phyloP scores from a whole-genome alignment of 2,329 filamentous ascomycete genomes.

The Sporothrix protearum region DNA sequence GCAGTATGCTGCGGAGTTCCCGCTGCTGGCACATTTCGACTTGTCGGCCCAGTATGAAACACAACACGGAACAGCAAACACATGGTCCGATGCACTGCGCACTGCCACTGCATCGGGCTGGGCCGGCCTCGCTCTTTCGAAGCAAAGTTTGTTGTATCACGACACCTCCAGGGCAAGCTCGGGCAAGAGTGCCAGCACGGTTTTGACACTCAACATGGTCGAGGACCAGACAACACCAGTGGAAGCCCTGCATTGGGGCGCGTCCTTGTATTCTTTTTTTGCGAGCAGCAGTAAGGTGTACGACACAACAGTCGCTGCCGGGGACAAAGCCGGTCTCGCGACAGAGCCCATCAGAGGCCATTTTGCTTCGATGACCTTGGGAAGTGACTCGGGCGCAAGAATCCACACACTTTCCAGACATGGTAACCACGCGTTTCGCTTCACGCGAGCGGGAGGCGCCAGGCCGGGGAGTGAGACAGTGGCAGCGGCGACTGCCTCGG shows the following conservation, averaged over 20 bases:
- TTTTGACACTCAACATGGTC: slow-evolving; percentile 14
- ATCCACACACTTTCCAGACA: not conserved
- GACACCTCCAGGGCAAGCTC: not conserved
- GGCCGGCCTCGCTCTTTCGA: not conserved
- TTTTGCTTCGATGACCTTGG: slow-evolving; percentile 17
- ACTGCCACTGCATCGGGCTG: not conserved
- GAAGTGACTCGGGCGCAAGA: not conserved
- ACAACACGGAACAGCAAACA: not conserved
- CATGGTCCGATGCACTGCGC: not conserved
- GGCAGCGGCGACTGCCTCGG: not conserved
- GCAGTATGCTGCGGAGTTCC: slow-evolving; percentile 42
- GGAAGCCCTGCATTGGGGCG: slow-evolving; percentile 10
- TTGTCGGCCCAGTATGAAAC: slow-evolving; percentile 37
- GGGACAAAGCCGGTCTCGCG: not conserved
- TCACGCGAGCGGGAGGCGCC: not conserved
- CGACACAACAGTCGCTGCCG: not conserved
- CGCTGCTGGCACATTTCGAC: slow-evolving; percentile 44
- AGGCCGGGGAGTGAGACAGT: not conserved
- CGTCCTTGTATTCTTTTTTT: slow-evolving; percentile 19
- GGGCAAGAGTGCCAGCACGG: not conserved
- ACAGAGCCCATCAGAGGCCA: not conserved
- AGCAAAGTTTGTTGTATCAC: not conserved
- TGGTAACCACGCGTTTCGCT: not conserved
- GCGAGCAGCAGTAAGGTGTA: not conserved
- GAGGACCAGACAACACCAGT: not conserved